Conservation (phyloP, 768 basidiomycete genomes). For the Mrakia gelida region DNA sequence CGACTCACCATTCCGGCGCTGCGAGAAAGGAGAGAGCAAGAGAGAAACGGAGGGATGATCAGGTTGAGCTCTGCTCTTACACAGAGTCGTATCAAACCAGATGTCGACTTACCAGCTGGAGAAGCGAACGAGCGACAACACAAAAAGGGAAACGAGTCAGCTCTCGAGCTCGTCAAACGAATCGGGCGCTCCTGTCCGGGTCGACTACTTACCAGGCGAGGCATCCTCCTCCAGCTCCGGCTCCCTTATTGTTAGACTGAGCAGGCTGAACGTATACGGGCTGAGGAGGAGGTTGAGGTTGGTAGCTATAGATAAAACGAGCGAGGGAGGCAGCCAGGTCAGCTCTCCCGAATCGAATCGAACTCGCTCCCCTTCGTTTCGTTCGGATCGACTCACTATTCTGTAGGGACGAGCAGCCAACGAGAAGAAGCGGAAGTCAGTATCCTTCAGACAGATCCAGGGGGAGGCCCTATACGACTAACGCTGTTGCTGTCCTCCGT, state of each 20-base stretch:
- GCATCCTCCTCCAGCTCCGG: conserved; percentile 23
- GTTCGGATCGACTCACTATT: conserved; percentile 3
- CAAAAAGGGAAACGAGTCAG: not conserved
- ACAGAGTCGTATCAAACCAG: too few species aligned
- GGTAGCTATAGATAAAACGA: not conserved
- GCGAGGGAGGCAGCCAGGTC: not conserved
- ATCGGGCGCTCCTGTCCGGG: too few species aligned
- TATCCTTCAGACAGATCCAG: not conserved
- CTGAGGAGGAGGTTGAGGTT: conserved; percentile 22
- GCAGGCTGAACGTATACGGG: conserved; percentile 28
- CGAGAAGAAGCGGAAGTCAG: not conserved
- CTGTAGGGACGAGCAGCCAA: not conserved
- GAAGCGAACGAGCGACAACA: not conserved
- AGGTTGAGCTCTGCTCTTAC: not conserved
- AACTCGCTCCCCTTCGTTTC: not conserved
- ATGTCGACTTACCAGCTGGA: not conserved
- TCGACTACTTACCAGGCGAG: conserved; percentile 20
- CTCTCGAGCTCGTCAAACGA: too few species aligned
- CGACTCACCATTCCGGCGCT: not conserved
- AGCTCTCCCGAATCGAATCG: not conserved
- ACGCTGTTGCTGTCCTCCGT: conserved; percentile 12
- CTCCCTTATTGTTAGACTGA: not conserved
- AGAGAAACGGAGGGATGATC: not conserved
- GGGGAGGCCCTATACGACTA: not conserved
- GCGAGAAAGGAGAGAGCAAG: not conserved